Conservation (phyloP, 257 asterid species). For the Striga asiatica region DNA sequence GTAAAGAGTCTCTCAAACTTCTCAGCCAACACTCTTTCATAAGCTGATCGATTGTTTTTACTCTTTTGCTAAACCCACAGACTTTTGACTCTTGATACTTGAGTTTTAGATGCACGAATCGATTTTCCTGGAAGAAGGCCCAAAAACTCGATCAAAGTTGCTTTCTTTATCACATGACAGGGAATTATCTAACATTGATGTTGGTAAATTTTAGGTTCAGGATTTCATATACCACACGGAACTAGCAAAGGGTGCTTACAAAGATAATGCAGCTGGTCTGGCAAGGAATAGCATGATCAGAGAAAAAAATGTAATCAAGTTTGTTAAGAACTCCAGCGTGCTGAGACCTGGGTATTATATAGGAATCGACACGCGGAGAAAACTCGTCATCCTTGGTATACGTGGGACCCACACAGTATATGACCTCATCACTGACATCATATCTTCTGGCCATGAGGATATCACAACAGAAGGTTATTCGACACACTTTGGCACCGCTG, state of each 20-base stretch:
- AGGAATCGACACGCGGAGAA: conserved; percentile 64
- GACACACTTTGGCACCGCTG: conserved; percentile 85
- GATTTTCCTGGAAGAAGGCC: no score
- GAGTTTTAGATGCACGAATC: no score
- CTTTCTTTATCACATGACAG: no score
- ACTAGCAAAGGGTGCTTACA: conserved; percentile 82
- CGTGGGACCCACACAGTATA: conserved; percentile 91
- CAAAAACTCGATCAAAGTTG: no score
- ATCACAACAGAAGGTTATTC: conserved; percentile 70
- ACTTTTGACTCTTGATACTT: no score
- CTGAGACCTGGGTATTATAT: conserved; percentile 89
- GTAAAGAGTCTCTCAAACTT: no score
- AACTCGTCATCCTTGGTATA: conserved; percentile 73
- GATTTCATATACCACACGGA: conserved; percentile 83
- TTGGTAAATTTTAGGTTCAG: conserved; percentile 46
- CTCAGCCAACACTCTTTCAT: no score
- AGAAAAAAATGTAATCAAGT: conserved; percentile 63
- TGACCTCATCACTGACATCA: conserved; percentile 75
- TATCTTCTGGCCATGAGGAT: conserved; percentile 80
- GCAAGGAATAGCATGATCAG: conserved; percentile 83
- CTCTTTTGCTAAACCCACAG: no score
- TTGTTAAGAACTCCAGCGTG: conserved; percentile 57
- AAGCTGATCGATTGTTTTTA: no score
- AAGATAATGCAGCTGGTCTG: conserved; percentile 48
- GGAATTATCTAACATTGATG: not conserved